Percentiles rank a stretch among this genome's conserved stretches.
phyloP scores from a whole-genome alignment of 2,329 filamentous ascomycete species.

The Pseudopyricularia cyperi region DNA sequence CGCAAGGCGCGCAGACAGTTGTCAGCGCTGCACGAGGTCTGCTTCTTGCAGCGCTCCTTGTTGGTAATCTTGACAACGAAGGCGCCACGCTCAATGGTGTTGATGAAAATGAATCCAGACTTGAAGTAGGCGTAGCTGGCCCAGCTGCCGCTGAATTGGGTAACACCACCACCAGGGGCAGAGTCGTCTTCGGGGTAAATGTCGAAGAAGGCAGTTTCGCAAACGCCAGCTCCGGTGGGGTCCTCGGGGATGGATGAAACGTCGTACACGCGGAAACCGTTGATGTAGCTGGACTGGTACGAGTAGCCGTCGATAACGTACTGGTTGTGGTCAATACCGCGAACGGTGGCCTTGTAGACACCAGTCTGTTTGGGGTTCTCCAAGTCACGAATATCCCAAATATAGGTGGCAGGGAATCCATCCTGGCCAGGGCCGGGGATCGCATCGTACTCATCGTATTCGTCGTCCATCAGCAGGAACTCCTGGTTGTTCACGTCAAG shows the following conservation, averaged over 20 bases:
- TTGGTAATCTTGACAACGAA: slow-evolving; percentile 19
- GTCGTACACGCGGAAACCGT: slow-evolving; percentile 24
- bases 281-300: slow-evolving; percentile 33
- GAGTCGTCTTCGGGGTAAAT: slow-evolving; percentile 33
- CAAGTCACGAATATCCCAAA: slow-evolving; percentile 31
- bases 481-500: slow-evolving; percentile 29
- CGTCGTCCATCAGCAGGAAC: slow-evolving; percentile 35
- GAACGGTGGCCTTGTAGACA: slow-evolving; percentile 18
- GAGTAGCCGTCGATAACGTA: slow-evolving; percentile 25
- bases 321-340: slow-evolving; percentile 31
- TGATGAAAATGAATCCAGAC: slow-evolving; percentile 24
- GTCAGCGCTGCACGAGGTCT: slow-evolving; percentile 13
- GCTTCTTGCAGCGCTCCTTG: slow-evolving; percentile 2
- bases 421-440: slow-evolving; percentile 1
- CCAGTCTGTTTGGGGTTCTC: slow-evolving; percentile 27
- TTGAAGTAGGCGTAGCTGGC: slow-evolving; percentile 29
- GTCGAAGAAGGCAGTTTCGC: slow-evolving; percentile 32
- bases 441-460: slow-evolving; percentile 35
- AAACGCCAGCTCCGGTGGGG: slow-evolving; percentile 23
- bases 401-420: slow-evolving; percentile 31
- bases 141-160: slow-evolving; percentile 28
- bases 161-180: slow-evolving; percentile 18
- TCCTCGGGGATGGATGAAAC: slow-evolving; percentile 17
- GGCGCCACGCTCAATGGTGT: slow-evolving; percentile 32
- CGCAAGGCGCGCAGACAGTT: slow-evolving; percentile 24